Base-by-base conservation (phyloP, 306 rosid species). In the Delonix regia region DNA sequence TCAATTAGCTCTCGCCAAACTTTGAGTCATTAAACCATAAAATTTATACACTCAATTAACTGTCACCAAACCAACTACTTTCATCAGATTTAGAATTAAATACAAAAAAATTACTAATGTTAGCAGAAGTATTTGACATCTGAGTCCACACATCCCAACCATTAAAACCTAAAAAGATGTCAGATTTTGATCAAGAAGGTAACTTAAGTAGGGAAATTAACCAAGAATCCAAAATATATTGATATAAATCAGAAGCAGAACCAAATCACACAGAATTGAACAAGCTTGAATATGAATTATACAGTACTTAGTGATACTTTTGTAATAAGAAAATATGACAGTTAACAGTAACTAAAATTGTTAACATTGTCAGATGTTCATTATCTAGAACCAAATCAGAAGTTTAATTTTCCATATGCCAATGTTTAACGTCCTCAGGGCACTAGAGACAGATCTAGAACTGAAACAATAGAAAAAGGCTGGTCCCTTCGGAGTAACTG, bases 71-170 rank as follows among this genome's bases (percentile, higher is more conserved):
- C 69, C 60, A 30, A 24, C 60, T 27, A 27, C 42, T 67, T 18
- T 67, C 65, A 74, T 57, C 68, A 21, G 57, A 45, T 57, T 66
- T 59, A 69, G 48, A 59, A 56, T 25, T 59, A 51, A 56, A 59
- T 57, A 6, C 27, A 68, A 24, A 60, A 68, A n/a, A n/a, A n/a
- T n/a, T n/a, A n/a, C n/a, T n/a, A n/a, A n/a, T n/a, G n/a, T n/a
- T n/a, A n/a, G n/a, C n/a, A 52, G 24, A 14, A 62, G 34, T 21
- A 75, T 18, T 13, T n/a, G 33, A 55, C 68, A 67, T 41, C 38
- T 59, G 13, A 57, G 67, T 44, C 72, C 57, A 71, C 60, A 12
- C n/a, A 33, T 61, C 71, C 66, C 4, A 48, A 44, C 41, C 34
- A 38, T 61, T 21, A 52, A 62, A 70, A 76, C n/a, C 47, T 34